Evolutionary conservation across 306 rosid species (phyloP).

Genomic region (Vigna hirtella): DNA sequence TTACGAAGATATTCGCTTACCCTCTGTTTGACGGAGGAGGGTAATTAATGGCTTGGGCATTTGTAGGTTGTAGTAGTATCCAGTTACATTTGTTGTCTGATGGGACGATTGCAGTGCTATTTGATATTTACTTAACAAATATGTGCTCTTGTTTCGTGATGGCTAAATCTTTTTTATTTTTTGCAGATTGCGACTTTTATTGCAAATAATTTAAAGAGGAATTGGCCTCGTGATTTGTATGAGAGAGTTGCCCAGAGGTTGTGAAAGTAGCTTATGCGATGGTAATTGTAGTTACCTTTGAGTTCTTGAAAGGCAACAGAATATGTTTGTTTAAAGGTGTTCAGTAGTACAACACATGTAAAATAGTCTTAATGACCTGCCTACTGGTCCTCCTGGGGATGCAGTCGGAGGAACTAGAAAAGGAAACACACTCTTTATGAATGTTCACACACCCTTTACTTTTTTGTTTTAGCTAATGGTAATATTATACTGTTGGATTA

Average conservation of each 20-base stretch:
- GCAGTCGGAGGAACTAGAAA: conserved; percentile 7
- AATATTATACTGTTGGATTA: neutral
- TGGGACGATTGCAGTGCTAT: conserved; percentile 1
- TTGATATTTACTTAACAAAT: conserved; percentile 1
- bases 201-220: conserved; percentile 83
- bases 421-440: conserved; percentile 27
- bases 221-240: conserved; percentile 95
- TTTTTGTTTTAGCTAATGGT: conserved; percentile 15
- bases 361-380: conserved; percentile 33
- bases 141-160: conserved; percentile 23
- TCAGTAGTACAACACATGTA: conserved; percentile 40
- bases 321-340: conserved; percentile 26
- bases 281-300: conserved; percentile 33
- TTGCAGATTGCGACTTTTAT: conserved; percentile 90
- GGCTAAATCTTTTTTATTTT: conserved; percentile 18
- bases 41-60: neutral
- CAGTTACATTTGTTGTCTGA: conserved; percentile 24
- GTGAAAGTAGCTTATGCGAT: conserved; percentile 50
- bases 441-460: conserved; percentile 1
- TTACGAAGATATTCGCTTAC: conserved; percentile 9
- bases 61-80: conserved; percentile 9
- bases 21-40: conserved; percentile 6
- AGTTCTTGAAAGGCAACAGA: conserved; percentile 28
- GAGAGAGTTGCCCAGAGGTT: conserved; percentile 91
- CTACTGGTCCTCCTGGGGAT: conserved; percentile 1